Evolutionary conservation across 805 yeast species (phyloP).

Genomic region (Nakazawaea wickerhamii): DNA sequence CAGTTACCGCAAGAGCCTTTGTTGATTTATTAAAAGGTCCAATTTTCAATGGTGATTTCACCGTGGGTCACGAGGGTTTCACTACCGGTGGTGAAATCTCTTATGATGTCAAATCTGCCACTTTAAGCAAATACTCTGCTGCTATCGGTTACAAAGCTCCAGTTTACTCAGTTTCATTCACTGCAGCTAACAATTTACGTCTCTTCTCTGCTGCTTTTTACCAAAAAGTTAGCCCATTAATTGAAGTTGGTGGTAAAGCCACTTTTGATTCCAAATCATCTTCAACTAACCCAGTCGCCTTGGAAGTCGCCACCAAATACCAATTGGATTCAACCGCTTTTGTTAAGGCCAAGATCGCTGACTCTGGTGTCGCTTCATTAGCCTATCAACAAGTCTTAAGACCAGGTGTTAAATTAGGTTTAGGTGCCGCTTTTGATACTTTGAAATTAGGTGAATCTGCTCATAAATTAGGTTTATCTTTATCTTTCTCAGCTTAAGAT

Average conservation of each 20-base stretch:
- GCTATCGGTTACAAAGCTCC: slow-evolving; percentile 92
- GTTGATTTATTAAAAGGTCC: slow-evolving; percentile 96
- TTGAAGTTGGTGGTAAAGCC: slow-evolving; percentile 98
- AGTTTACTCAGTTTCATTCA: slow-evolving; percentile 77
- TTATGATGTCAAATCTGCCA: slow-evolving; percentile 90
- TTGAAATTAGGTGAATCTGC: slow-evolving; percentile 93
- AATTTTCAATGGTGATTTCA: slow-evolving; percentile 88
- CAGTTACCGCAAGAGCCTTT: slow-evolving; percentile 90
- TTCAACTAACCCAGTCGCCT: slow-evolving; percentile 75
- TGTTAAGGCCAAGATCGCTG: slow-evolving; percentile 95
- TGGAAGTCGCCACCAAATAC: slow-evolving; percentile 96
- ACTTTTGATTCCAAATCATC: slow-evolving; percentile 81
- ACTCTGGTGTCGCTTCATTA: slow-evolving; percentile 89
- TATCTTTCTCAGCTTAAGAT: slow-evolving; percentile 84
- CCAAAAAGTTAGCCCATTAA: slow-evolving; percentile 87
- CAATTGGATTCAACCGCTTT: slow-evolving; percentile 80
- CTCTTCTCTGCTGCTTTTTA: slow-evolving; percentile 93
- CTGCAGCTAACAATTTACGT: slow-evolving; percentile 80
- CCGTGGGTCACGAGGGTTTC: slow-evolving; percentile 94
- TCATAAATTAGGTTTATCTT: slow-evolving; percentile 95
- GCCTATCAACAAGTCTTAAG: slow-evolving; percentile 92
- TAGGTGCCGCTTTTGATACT: slow-evolving; percentile 96
- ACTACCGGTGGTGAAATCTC: slow-evolving; percentile 96
- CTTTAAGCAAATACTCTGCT: slow-evolving; percentile 89
- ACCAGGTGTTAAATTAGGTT: slow-evolving; percentile 94